Conservation (phyloP, 2,329 filamentous ascomycete species). For the Zasmidium citrigriseum region DNA sequence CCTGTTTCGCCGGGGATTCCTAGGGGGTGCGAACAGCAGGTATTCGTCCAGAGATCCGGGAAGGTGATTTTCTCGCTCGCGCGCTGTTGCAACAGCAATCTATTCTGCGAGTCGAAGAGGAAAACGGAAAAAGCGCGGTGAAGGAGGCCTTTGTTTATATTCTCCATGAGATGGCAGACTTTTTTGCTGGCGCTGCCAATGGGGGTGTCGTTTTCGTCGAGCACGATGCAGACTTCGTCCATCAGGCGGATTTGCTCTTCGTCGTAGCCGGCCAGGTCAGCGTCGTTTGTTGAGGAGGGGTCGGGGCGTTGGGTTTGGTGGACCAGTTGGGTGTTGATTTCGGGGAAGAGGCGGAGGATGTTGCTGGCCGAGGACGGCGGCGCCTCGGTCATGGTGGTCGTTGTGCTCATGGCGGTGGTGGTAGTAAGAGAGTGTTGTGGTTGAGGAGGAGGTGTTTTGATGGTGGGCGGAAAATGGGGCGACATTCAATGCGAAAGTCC, state of each 20-base stretch:
- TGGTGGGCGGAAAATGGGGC: slow-evolving; percentile 5
- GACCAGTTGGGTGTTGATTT: slow-evolving; percentile 66
- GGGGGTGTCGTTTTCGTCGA: slow-evolving; percentile 86
- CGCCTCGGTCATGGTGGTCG: slow-evolving; percentile 30
- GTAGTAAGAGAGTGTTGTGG: slow-evolving; percentile 5
- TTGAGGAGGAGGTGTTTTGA: neutral
- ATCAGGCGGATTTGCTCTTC: slow-evolving; percentile 97
- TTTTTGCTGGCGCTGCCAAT: slow-evolving; percentile 99
- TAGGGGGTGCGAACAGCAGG: slow-evolving; percentile 96
- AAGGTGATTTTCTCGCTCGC: slow-evolving; percentile 98
- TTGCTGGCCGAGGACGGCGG: slow-evolving; percentile 71
- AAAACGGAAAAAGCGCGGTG: slow-evolving; percentile 98
- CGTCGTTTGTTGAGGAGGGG: slow-evolving; percentile 53
- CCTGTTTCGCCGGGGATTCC: slow-evolving; percentile 91
- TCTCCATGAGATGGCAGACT: slow-evolving; percentile 97
- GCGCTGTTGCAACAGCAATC: slow-evolving; percentile 91
- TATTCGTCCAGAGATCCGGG: slow-evolving; percentile 99
- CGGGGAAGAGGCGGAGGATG: slow-evolving; percentile 85
- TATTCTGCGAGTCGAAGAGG: slow-evolving; percentile 92
- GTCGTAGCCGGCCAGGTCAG: slow-evolving; percentile 85
- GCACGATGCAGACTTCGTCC: slow-evolving; percentile 98
- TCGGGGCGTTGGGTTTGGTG: slow-evolving; percentile 50
- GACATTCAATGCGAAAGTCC: neutral
- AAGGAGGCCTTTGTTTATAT: slow-evolving; percentile 92
- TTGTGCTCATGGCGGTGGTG: slow-evolving; percentile 35